Evolutionary conservation across 345 rosid genomes (phyloP).

Genomic region (Anacardium occidentale): DNA sequence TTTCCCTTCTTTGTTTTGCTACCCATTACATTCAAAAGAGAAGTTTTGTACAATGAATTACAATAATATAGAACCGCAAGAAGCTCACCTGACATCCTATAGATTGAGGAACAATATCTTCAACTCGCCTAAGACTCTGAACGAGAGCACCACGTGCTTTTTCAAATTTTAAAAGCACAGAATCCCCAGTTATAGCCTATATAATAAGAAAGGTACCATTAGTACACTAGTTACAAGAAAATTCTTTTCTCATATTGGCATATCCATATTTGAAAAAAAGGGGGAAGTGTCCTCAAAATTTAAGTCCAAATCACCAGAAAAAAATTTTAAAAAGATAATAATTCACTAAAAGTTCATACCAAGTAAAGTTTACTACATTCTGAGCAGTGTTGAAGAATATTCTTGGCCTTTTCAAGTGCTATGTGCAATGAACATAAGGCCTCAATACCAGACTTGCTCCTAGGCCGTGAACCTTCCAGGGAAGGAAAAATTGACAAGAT

Average conservation of each 20-base stretch:
- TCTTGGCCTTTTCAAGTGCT: constrained; percentile 86
- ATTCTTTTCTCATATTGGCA: neutral
- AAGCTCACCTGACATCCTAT: constrained; percentile 73
- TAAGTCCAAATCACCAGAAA: neutral
- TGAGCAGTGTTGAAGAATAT: constrained; percentile 82
- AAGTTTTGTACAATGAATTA: constrained; percentile 1
- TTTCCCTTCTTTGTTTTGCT: neutral
- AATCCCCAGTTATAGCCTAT: constrained; percentile 95
- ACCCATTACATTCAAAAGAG: neutral
- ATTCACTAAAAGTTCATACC: constrained; percentile 42
- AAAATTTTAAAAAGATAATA: neutral
- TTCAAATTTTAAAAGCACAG: constrained; percentile 83
- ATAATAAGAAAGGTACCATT: constrained; percentile 17
- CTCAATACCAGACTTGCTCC: constrained; percentile 96
- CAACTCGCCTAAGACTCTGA: constrained; percentile 85
- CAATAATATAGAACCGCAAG: neutral
- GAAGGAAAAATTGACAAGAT: constrained; percentile 75
- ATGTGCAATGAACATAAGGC: constrained; percentile 91
- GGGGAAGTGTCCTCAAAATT: neutral
- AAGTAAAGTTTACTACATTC: constrained; percentile 88
- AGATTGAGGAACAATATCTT: constrained; percentile 88
- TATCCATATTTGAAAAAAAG: too few relatives aligned
- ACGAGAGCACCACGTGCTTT: constrained; percentile 69
- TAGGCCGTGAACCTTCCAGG: constrained; percentile 93
- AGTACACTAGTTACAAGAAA: constrained; percentile 13